These are phyloP conservation scores for Penicillium riverlandense DNA, from an alignment of 495 filamentous ascomycete species.

Conservation along the genomic window DNA sequence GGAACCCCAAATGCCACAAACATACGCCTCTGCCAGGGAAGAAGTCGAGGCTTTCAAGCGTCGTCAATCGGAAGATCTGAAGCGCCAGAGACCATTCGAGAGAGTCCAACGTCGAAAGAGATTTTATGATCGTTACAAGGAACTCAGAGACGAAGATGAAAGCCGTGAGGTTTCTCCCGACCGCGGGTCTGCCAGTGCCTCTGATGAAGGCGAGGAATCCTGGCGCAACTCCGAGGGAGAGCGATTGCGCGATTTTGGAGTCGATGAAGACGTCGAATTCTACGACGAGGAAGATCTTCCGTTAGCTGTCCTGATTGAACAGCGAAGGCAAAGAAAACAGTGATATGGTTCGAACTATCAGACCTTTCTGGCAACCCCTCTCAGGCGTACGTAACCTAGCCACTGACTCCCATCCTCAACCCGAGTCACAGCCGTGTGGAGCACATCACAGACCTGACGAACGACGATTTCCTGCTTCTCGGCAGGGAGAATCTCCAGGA, in stretches of 20 bases:
- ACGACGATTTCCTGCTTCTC: constrained; percentile 47
- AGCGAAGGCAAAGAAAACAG: constrained; percentile 10
- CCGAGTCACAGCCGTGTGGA: constrained; percentile 44
- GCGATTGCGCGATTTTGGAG: constrained; percentile 78
- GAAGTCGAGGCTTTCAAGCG: constrained; percentile 49
- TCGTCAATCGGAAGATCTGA: constrained; percentile 49
- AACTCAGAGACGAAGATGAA: constrained; percentile 25
- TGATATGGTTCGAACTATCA: neutral
- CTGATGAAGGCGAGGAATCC: constrained; percentile 47
- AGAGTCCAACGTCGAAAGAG: constrained; percentile 39
- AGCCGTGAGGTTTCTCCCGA: constrained; percentile 23
- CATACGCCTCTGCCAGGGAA: constrained; percentile 31
- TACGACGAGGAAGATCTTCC: constrained; percentile 80
- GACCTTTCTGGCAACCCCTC: constrained; percentile 44
- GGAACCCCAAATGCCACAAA: constrained; percentile 23
- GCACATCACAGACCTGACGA: constrained; percentile 47
- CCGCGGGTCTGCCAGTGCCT: constrained; percentile 18
- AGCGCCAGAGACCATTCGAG: constrained; percentile 21
- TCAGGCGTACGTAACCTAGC: constrained; percentile 66
- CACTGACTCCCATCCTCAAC: constrained; percentile 52
- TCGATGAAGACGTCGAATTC: constrained; percentile 76
- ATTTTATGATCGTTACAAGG: constrained; percentile 41
- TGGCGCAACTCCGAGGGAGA: constrained; percentile 89
- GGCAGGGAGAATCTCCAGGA: constrained; percentile 44
- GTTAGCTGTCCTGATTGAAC: constrained; percentile 40